Percentiles rank a stretch among this genome's conserved stretches.
Conservation (phyloP, 2,329 filamentous ascomycete genomes). For the Pseudogymnoascus sp. region DNA sequence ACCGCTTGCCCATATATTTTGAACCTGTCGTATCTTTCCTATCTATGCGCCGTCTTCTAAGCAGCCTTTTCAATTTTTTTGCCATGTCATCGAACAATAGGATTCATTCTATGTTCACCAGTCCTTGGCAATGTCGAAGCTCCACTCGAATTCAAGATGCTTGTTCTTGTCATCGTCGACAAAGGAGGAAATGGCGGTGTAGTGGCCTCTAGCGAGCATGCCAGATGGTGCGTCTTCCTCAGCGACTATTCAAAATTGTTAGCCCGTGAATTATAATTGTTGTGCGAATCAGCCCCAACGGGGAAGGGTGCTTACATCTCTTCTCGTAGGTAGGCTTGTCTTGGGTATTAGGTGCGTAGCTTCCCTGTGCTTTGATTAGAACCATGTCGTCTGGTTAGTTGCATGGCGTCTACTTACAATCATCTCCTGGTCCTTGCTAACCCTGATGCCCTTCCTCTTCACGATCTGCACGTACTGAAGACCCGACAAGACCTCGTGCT, state of each 20-base stretch:
- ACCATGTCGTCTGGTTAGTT: not conserved
- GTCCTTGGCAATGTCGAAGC: conserved; percentile 93
- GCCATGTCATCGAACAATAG: not conserved
- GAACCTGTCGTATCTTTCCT: not conserved
- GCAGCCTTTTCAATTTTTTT: not conserved
- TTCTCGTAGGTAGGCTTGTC: conserved; percentile 81
- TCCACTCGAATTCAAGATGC: conserved; percentile 91
- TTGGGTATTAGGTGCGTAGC: conserved; percentile 86
- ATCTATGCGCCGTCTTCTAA: not conserved
- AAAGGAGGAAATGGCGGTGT: conserved; percentile 83
- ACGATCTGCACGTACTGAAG: conserved; percentile 94
- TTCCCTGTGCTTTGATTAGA: conserved; percentile 50
- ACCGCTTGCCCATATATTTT: not conserved
- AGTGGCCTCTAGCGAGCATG: conserved; percentile 83
- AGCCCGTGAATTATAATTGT: conserved; percentile 2
- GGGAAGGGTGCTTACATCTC: conserved; percentile 60
- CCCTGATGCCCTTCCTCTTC: conserved; percentile 76
- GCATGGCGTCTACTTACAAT: conserved; percentile 56
- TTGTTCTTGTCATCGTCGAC: conserved; percentile 89
- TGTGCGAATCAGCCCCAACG: not conserved
- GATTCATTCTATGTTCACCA: conserved; percentile 49
- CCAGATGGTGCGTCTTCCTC: conserved; percentile 87
- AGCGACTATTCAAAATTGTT: conserved; percentile 52
- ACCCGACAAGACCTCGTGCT: conserved; percentile 91
- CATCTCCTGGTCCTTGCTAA: conserved; percentile 97